Evolutionary conservation across 768 basidiomycete genomes (phyloP).

Genomic region (Pluteus cervinus): DNA sequence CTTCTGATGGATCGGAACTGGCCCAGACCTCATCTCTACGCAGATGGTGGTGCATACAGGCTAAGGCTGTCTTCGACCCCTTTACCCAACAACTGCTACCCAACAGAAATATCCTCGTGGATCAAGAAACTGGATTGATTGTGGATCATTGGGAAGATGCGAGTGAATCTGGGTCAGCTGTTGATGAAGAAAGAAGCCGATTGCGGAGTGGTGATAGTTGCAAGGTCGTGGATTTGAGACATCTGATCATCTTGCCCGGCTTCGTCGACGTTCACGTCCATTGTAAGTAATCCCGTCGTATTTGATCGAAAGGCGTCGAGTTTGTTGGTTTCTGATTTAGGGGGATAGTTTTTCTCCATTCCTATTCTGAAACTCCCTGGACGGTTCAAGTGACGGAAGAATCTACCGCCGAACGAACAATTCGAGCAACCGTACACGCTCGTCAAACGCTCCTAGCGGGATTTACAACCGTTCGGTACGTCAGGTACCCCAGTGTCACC

Average conservation of each 20-base stretch:
- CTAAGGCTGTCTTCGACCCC: no score
- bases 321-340: neutral
- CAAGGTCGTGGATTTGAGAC: conserved; percentile 37
- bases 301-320: neutral
- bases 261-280: conserved; percentile 56
- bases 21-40: no score
- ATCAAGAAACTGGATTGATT: no score
- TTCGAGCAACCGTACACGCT: conserved; percentile 58
- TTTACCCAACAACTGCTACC: no score
- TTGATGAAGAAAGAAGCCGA: no score
- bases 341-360: conserved; percentile 49
- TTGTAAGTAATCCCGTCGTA: conserved; percentile 26
- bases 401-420: conserved; percentile 48
- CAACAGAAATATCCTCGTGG: no score
- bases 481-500: conserved; percentile 3
- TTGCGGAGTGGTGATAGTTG: conserved; percentile 5
- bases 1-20: no score
- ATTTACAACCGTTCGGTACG: conserved; percentile 56
- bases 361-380: conserved; percentile 57
- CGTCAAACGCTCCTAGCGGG: conserved; percentile 52
- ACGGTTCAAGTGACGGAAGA: conserved; percentile 56
- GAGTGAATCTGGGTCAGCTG: no score
- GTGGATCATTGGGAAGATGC: no score
- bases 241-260: conserved; percentile 47
- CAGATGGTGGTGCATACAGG: no score